These are phyloP conservation scores for Coffea humblotiana DNA, from an alignment of 305 asterid species.

Conservation along the genomic window DNA sequence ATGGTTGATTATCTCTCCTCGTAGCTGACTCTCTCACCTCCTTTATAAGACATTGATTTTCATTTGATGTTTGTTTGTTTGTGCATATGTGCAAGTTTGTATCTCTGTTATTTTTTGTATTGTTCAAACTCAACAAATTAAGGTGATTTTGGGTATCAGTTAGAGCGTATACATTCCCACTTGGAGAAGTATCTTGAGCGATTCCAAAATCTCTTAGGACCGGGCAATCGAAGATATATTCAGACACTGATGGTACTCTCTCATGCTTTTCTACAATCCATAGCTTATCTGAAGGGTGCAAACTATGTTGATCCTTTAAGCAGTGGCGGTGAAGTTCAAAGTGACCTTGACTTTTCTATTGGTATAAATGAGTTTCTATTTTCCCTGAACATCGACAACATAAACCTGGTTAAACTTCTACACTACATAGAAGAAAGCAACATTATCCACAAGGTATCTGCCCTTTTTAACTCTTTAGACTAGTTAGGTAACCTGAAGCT, in stretches of 20 bases:
- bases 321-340: constrained; percentile 41
- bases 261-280: constrained; percentile 53
- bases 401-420: constrained; percentile 77
- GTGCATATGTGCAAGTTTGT: background rate
- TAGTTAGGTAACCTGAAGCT: constrained; percentile 14
- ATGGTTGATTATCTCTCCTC: background rate
- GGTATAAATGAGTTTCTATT: constrained; percentile 81
- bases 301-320: constrained; percentile 28
- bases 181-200: constrained; percentile 67
- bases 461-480: constrained; percentile 15
- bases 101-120: background rate
- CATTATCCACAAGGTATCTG: constrained; percentile 72
- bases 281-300: constrained; percentile 40
- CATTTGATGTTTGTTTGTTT: background rate
- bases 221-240: constrained; percentile 91
- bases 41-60: background rate
- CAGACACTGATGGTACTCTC: constrained; percentile 77
- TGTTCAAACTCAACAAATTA: background rate
- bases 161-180: constrained; percentile 63
- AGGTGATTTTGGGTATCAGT: constrained; percentile 40
- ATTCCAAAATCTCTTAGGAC: constrained; percentile 78
- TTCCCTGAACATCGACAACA: constrained; percentile 87
- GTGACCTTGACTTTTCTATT: constrained; percentile 47
- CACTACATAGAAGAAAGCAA: constrained; percentile 78
- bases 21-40: background rate